phyloP scores from a whole-genome alignment of 768 basidiomycete genomes.

The Tulasnella sp. region DNA sequence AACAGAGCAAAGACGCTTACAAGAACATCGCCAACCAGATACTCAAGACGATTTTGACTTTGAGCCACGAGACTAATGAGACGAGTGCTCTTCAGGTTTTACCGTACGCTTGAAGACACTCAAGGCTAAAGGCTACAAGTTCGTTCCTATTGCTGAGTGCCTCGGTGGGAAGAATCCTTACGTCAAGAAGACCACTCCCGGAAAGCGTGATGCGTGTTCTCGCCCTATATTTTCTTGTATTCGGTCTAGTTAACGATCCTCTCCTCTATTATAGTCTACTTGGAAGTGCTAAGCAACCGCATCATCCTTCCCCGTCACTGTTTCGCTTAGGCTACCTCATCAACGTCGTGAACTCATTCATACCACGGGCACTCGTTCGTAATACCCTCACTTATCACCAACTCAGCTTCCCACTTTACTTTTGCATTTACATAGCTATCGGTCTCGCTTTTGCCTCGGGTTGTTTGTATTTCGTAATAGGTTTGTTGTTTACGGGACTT shows the following conservation, averaged over 20 bases:
- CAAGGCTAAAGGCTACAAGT: slow-evolving; percentile 8
- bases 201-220: not conserved
- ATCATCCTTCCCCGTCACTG: not conserved
- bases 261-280: not conserved
- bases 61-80: not conserved
- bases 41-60: not conserved
- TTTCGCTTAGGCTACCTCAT: not conserved
- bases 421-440: too few species aligned
- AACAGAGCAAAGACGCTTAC: not conserved
- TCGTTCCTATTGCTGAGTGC: slow-evolving; percentile 3
- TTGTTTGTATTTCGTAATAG: too few species aligned
- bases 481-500: too few species aligned
- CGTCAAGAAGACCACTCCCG: not conserved
- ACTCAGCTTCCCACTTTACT: too few species aligned
- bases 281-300: not conserved
- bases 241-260: not conserved
- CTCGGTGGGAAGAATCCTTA: not conserved
- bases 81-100: not conserved
- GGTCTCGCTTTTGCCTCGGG: too few species aligned
- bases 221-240: not conserved
- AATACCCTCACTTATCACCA: too few species aligned
- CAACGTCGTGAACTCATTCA: too few species aligned
- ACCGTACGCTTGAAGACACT: not conserved
- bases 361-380: too few species aligned
- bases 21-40: not conserved